Conservation (phyloP, 345 rosid species). For the Camelina laxa region DNA sequence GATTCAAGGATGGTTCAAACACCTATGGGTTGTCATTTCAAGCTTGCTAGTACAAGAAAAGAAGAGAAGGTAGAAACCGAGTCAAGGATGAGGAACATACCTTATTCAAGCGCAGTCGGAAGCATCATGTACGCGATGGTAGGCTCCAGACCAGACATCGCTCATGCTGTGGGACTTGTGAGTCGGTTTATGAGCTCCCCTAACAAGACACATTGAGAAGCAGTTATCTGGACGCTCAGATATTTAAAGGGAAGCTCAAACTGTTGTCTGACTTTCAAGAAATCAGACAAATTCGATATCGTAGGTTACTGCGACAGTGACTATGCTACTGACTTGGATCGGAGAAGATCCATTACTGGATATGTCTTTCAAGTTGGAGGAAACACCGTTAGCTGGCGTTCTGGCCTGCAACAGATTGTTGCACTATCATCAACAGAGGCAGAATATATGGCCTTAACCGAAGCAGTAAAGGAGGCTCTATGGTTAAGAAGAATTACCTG, state of each 20-base stretch:
- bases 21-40: background rate
- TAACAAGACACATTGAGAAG: background rate
- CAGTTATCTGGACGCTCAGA: background rate
- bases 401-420: background rate
- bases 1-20: background rate
- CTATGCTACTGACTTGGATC: too few relatives aligned
- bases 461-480: background rate
- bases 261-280: too few relatives aligned
- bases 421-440: background rate
- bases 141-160: background rate
- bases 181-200: background rate
- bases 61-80: background rate
- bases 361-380: background rate
- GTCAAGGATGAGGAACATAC: background rate
- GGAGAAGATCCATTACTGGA: background rate
- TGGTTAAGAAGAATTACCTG: background rate
- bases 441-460: background rate
- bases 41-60: background rate
- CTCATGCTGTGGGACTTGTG: too few relatives aligned
- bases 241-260: background rate
- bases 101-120: background rate
- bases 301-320: too few relatives aligned
- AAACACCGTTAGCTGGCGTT: background rate
- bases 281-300: too few relatives aligned
- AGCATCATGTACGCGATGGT: slow-evolving; percentile 5